phyloP scores from a whole-genome alignment of 805 yeast genomes.

The Candida suzukii region DNA sequence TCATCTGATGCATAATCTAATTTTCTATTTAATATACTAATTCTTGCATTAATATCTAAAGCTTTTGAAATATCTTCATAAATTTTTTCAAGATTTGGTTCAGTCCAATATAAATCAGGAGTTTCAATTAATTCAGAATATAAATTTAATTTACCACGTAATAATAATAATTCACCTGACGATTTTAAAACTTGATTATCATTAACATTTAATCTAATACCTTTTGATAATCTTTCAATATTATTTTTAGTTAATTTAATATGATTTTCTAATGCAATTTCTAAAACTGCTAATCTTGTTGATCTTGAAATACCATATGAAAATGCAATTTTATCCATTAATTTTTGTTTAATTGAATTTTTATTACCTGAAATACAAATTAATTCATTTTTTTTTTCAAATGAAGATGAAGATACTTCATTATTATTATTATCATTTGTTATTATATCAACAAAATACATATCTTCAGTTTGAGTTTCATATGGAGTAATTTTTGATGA shows the following conservation, averaged over 20 bases:
- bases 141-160: slow-evolving; percentile 77
- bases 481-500: slow-evolving; percentile 42
- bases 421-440: background rate
- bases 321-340: slow-evolving; percentile 80
- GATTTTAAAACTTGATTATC: slow-evolving; percentile 58
- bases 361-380: slow-evolving; percentile 54
- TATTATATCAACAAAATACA: slow-evolving; percentile 57
- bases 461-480: slow-evolving; percentile 70
- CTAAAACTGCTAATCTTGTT: slow-evolving; percentile 77
- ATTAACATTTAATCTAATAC: slow-evolving; percentile 42
- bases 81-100: slow-evolving; percentile 73
- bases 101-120: slow-evolving; percentile 92
- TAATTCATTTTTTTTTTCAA: slow-evolving; percentile 58
- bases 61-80: slow-evolving; percentile 64
- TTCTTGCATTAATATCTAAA: slow-evolving; percentile 72
- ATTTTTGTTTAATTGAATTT: slow-evolving; percentile 33
- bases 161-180: slow-evolving; percentile 67
- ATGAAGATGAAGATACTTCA: slow-evolving; percentile 23
- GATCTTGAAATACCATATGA: slow-evolving; percentile 84
- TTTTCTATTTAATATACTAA: slow-evolving; percentile 73
- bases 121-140: slow-evolving; percentile 87
- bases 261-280: slow-evolving; percentile 62
- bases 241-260: slow-evolving; percentile 55
- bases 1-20: slow-evolving; percentile 89
- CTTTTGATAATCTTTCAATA: slow-evolving; percentile 61